These are phyloP conservation scores for Durusdinium trenchii DNA, from an alignment of 73 alveolate species.

Conservation along the genomic window DNA sequence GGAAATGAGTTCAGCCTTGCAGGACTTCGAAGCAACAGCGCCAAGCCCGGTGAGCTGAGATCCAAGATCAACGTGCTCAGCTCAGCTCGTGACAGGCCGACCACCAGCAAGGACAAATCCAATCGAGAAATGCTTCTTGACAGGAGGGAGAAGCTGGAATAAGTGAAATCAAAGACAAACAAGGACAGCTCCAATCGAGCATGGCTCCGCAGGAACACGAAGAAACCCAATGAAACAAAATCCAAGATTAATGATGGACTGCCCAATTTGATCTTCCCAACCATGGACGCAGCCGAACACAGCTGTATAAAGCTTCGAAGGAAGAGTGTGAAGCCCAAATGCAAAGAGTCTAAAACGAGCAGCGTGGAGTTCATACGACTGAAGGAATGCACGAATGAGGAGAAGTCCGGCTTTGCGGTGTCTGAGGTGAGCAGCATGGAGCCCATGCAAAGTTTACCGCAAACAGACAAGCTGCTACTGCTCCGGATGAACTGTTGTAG, in stretches of 20 bases:
- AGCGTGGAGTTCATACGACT: not conserved
- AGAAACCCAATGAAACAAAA: not conserved
- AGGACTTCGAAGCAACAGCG: not conserved
- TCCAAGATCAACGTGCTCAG: not conserved
- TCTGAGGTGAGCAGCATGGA: not conserved
- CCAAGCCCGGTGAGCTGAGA: not conserved
- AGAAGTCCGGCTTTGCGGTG: not conserved
- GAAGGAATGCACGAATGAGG: not conserved
- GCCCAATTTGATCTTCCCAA: not conserved
- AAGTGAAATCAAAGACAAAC: not conserved
- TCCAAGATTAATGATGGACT: not conserved
- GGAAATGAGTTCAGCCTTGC: not conserved
- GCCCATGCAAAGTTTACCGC: constrained; percentile 3
- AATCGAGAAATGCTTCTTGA: not conserved
- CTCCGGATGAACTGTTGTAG: not conserved
- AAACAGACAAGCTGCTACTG: not conserved
- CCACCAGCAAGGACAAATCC: not conserved
- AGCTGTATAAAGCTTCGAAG: not conserved
- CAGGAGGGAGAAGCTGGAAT: not conserved
- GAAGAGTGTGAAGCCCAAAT: not conserved
- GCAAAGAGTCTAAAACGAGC: constrained; percentile 2
- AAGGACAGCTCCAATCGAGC: not conserved
- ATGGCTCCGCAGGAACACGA: not conserved
- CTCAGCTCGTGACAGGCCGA: not conserved
- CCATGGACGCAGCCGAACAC: not conserved